Percentiles rank a stretch among this genome's conserved stretches.
These are phyloP conservation scores for Trichothecium sympodiale DNA, from an alignment of 2,329 filamentous ascomycete genomes.

Conservation along the genomic window DNA sequence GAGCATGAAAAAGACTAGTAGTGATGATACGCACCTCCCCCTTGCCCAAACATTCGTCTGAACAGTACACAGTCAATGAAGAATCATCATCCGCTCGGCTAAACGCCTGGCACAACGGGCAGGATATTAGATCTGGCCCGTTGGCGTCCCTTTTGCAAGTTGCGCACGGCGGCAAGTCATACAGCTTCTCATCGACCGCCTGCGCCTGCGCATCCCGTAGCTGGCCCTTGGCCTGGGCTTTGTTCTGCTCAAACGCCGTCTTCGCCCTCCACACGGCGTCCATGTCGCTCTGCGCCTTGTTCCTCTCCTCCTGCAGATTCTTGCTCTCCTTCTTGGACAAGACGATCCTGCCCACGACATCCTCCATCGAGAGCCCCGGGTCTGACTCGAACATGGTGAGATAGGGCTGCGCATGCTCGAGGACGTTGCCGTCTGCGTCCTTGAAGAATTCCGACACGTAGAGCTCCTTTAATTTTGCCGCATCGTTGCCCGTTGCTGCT, in stretches of 20 bases:
- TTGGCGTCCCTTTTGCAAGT: slow-evolving; percentile 25
- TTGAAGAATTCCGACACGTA: slow-evolving; percentile 32
- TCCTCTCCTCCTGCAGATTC: slow-evolving; percentile 22
- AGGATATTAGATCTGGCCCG: slow-evolving; percentile 26
- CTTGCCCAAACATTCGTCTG: slow-evolving; percentile 26
- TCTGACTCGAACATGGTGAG: slow-evolving; percentile 22
- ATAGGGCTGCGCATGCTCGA: slow-evolving; percentile 25
- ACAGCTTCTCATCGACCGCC: slow-evolving; percentile 19
- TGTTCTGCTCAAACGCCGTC: slow-evolving; percentile 35
- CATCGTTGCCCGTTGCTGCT: slow-evolving; percentile 17
- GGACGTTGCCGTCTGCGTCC: slow-evolving; percentile 19
- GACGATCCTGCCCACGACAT: slow-evolving; percentile 21
- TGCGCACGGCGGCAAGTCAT: slow-evolving; percentile 26
- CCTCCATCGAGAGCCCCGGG: slow-evolving; percentile 15
- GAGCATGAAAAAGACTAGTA: too few relatives aligned
- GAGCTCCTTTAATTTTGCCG: slow-evolving; percentile 19
- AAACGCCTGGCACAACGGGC: slow-evolving; percentile 33
- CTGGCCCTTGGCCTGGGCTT: slow-evolving; percentile 23
- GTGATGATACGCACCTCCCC: slow-evolving; percentile 25
- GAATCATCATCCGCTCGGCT: slow-evolving; percentile 22
- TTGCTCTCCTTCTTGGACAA: slow-evolving; percentile 18
- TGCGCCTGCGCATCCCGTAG: slow-evolving; percentile 17
- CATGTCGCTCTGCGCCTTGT: slow-evolving; percentile 25
- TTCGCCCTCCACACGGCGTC: slow-evolving; percentile 37
- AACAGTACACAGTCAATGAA: slow-evolving; percentile 32